phyloP scores from a whole-genome alignment of 345 rosid species.

The Euclidium syriacum region DNA sequence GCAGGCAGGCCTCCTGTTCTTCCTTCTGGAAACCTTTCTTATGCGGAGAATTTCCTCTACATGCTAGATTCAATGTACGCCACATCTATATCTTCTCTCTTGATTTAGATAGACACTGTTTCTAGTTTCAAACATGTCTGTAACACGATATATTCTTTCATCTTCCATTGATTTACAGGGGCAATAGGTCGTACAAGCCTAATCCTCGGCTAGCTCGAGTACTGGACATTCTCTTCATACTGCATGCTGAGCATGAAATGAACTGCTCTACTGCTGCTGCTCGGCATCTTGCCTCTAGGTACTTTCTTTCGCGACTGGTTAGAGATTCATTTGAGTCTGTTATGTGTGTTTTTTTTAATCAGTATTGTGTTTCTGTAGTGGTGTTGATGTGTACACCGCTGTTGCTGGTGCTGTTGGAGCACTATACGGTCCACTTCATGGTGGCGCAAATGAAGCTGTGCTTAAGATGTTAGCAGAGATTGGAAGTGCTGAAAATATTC shows the following conservation, averaged over 20 bases:
- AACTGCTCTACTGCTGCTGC: slow-evolving; percentile 94
- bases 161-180: slow-evolving; percentile 43
- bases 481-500: slow-evolving; percentile 82
- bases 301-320: slow-evolving; percentile 17
- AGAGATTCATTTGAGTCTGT: not conserved
- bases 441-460: slow-evolving; percentile 94
- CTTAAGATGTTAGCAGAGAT: slow-evolving; percentile 85
- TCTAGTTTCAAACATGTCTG: not conserved
- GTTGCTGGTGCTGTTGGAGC: slow-evolving; percentile 96
- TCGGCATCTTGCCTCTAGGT: slow-evolving; percentile 94
- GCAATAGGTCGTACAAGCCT: slow-evolving; percentile 71
- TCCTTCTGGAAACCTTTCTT: slow-evolving; percentile 76
- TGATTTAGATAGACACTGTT: not conserved
- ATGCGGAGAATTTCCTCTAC: slow-evolving; percentile 74
- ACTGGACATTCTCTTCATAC: slow-evolving; percentile 67
- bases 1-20: slow-evolving; percentile 85
- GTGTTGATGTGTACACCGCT: slow-evolving; percentile 88
- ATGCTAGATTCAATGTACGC: slow-evolving; percentile 83
- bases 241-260: slow-evolving; percentile 99
- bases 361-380: slow-evolving; percentile 42
- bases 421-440: slow-evolving; percentile 92
- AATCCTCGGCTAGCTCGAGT: slow-evolving; percentile 86
- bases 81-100: not conserved
- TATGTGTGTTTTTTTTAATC: not conserved
- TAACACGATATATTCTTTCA: not conserved